Evolutionary conservation across 768 basidiomycete species (phyloP).

Genomic region (Lentinula edodes): DNA sequence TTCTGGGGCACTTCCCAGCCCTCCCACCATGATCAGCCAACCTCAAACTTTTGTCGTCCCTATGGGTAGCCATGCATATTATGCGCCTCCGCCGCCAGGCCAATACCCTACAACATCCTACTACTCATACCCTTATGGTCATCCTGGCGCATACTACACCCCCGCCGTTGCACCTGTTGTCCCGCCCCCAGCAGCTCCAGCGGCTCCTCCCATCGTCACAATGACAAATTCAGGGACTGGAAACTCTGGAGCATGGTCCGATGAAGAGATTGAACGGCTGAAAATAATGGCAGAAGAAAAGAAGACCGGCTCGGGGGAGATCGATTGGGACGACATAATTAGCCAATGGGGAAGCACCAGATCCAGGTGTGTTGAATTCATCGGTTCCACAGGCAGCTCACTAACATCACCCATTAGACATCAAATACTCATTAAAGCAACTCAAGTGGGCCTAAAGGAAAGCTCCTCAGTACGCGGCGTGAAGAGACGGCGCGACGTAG

Average conservation of each 20-base stretch:
- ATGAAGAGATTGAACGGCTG: constrained; percentile 68
- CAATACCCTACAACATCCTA: constrained; percentile 61
- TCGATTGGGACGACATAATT: constrained; percentile 79
- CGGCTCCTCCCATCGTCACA: constrained; percentile 16
- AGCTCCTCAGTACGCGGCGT: constrained; percentile 50
- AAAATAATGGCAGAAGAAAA: constrained; percentile 67
- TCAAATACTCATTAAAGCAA: constrained; percentile 81
- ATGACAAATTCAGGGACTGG: constrained; percentile 29
- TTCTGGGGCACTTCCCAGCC: constrained; percentile 21
- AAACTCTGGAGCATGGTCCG: constrained; percentile 73
- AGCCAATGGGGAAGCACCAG: constrained; percentile 69
- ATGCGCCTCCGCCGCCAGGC: constrained; percentile 33
- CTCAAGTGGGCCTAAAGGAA: constrained; percentile 71
- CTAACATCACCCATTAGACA: constrained; percentile 39
- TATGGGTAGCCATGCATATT: constrained; percentile 44
- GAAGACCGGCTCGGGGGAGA: constrained; percentile 49
- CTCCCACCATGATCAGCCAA: constrained; percentile 56
- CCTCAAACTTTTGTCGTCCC: constrained; percentile 71
- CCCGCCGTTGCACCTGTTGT: constrained; percentile 14
- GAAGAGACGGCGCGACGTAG: constrained; percentile 52
- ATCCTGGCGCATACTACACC: constrained; percentile 13
- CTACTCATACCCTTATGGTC: constrained; percentile 45
- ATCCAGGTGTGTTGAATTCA: constrained; percentile 47
- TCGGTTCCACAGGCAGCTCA: not conserved
- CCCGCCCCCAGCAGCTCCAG: constrained; percentile 6